phyloP scores from a whole-genome alignment of 2,329 filamentous ascomycete species.

The Chaetomiaceae sp. region DNA sequence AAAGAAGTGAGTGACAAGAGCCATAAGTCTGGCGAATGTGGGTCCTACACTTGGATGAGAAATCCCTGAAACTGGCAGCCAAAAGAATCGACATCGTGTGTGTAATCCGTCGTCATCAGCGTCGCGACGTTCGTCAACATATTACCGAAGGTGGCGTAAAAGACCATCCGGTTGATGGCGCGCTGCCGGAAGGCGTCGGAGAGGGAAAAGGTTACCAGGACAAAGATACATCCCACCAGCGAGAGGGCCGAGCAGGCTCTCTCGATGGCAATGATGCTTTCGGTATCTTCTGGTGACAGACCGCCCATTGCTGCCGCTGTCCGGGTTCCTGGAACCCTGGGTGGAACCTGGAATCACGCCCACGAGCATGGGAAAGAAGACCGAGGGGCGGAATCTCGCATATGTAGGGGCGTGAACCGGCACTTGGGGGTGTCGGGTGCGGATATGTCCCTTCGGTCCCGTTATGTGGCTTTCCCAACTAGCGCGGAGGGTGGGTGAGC shows the following conservation, averaged over 20 bases:
- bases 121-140: conserved; percentile 72
- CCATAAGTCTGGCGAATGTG: neutral
- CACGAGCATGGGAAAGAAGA: conserved; percentile 8
- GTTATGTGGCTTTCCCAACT: too few species aligned
- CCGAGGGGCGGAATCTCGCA: conserved; percentile 12
- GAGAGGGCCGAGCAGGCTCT: conserved; percentile 66
- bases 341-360: conserved; percentile 12
- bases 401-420: conserved; percentile 13
- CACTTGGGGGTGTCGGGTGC: conserved; percentile 3
- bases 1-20: neutral
- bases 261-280: conserved; percentile 58
- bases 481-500: neutral
- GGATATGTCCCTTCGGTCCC: too few species aligned
- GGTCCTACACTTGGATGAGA: conserved; percentile 71
- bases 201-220: conserved; percentile 63
- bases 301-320: conserved; percentile 37
- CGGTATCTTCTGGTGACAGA: conserved; percentile 18
- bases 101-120: conserved; percentile 61
- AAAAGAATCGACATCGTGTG: conserved; percentile 43
- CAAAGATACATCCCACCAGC: conserved; percentile 64
- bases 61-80: conserved; percentile 71
- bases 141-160: conserved; percentile 79
- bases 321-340: neutral
- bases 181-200: conserved; percentile 69
- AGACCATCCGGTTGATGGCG: conserved; percentile 75